A percentile compares a stretch with the other conserved stretches of the same genome.
Conservation (phyloP, 208 protist genomes). For the Trypanosomatidae sp. region DNA sequence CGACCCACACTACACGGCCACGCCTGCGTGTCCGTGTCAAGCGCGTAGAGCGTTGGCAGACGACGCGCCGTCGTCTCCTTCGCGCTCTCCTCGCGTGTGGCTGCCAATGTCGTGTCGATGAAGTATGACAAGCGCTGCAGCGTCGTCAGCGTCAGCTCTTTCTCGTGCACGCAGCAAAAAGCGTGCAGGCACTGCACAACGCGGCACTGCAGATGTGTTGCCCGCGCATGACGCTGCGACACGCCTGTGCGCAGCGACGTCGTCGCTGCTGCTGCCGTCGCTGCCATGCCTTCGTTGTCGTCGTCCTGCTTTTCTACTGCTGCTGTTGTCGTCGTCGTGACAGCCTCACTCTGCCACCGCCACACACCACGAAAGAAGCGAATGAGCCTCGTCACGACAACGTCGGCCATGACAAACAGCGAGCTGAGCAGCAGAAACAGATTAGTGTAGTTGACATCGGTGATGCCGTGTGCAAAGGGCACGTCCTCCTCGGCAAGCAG, state of each 20-base stretch:
- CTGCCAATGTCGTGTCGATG: no score
- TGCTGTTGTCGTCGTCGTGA: neutral
- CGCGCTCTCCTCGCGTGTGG: no score
- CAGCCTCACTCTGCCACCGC: slow-evolving; percentile 6
- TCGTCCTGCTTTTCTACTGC: neutral
- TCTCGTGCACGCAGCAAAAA: slow-evolving; percentile 44
- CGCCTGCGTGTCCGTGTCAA: no score
- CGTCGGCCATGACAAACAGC: slow-evolving; percentile 40
- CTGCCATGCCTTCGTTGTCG: neutral
- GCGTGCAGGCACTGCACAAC: slow-evolving; percentile 37
- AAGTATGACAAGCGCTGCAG: slow-evolving; percentile 27
- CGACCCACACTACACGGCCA: no score
- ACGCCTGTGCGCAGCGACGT: neutral
- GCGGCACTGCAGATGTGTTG: slow-evolving; percentile 26
- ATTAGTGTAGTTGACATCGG: slow-evolving; percentile 43
- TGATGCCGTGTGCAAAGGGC: slow-evolving; percentile 33
- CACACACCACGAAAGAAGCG: slow-evolving; percentile 38
- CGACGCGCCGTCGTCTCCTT: no score
- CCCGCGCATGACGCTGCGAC: no score
- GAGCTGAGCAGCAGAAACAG: slow-evolving; percentile 42
- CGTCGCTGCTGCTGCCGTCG: neutral
- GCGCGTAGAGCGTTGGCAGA: no score
- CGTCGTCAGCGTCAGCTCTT: slow-evolving; percentile 24
- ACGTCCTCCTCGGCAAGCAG: slow-evolving; percentile 33
- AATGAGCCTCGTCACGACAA: slow-evolving; percentile 41